Base-by-base conservation (phyloP, 257 asterid genomes). In the Gynochthodes officinalis region DNA sequence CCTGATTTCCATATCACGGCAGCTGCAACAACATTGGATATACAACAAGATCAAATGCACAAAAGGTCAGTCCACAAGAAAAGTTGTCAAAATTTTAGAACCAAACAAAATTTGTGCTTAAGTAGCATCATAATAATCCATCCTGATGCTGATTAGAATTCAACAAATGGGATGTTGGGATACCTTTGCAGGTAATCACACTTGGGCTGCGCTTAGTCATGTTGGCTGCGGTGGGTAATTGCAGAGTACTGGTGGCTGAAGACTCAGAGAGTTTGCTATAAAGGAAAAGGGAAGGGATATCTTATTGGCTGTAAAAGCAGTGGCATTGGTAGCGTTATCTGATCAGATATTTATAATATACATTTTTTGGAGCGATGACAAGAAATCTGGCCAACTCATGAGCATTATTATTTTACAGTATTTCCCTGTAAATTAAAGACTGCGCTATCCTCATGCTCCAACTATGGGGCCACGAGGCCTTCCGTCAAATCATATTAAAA, bases 1-100 rank as follows among this genome's bases (percentile, higher is more conserved):
- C 85, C 87, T 50, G 76, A 82, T 35, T 62, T 75, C 88, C 89
- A 85, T n/a, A 79, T 49, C 59, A 88, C 88, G 1, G 84, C 88
- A 65, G 88, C 94, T 88, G 52, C 52, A 40, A n/a, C 43, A 46
- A 46, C n/a, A 57, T 49, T 49, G 54, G 2, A 49, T 13, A 3
- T 0, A 82, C 72, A 77, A 4, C 35, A 19, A 32, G 2, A 50
- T 3, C 46, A 53, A 35, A 7, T 65, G 40, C 40, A 16, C 39
- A 23, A 5, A 64, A 11, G 69, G 5, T 39, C 5, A 59, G 57
- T 10, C n/a, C 50, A 50, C 25, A 33, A 21, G 12, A 33, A 39
- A 12, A 2, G 0, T 28, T 67, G 0, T 1, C 48, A 8, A 15
- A 2, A 2, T 13, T 14, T 23, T 9, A 13, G 27, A 7, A 53